These are phyloP conservation scores for Aureobasidium sp. DNA, from an alignment of 2,329 filamentous ascomycete species.

Conservation along the genomic window DNA sequence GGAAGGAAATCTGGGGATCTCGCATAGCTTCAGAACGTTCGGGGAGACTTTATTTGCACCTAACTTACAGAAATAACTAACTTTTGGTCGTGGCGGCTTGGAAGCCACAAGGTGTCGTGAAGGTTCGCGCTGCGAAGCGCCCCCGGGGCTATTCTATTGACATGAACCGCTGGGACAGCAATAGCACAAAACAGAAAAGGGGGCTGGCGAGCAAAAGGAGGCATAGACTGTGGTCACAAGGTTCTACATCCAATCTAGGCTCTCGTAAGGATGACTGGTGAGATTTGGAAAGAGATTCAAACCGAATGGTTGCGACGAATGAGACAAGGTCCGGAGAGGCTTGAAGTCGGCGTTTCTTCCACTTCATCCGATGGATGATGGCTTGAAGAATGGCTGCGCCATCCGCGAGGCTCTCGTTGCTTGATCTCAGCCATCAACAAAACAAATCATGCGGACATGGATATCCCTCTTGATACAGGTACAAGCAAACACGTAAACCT, in stretches of 20 bases:
- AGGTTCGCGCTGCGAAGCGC: background rate
- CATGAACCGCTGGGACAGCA: background rate
- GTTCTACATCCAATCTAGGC: background rate
- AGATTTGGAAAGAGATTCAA: background rate
- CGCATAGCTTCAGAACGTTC: background rate
- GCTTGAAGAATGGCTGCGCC: background rate
- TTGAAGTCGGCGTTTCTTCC: background rate
- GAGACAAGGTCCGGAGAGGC: background rate
- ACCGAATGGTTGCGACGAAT: background rate
- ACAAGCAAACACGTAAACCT: background rate
- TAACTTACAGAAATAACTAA: no score
- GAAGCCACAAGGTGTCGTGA: background rate
- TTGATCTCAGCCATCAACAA: background rate
- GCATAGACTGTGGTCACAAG: background rate
- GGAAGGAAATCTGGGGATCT: constrained; percentile 2
- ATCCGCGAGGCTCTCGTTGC: background rate
- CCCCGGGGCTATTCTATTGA: background rate
- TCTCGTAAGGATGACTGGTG: no score
- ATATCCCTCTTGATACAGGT: background rate
- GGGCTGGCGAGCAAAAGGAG: background rate
- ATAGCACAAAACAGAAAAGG: background rate
- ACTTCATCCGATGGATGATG: background rate
- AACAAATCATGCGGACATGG: background rate
- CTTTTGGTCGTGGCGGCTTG: background rate
- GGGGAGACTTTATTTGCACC: background rate